These are phyloP conservation scores for Myochromella boudieri DNA, from an alignment of 768 basidiomycete species.

Conservation along the genomic window DNA sequence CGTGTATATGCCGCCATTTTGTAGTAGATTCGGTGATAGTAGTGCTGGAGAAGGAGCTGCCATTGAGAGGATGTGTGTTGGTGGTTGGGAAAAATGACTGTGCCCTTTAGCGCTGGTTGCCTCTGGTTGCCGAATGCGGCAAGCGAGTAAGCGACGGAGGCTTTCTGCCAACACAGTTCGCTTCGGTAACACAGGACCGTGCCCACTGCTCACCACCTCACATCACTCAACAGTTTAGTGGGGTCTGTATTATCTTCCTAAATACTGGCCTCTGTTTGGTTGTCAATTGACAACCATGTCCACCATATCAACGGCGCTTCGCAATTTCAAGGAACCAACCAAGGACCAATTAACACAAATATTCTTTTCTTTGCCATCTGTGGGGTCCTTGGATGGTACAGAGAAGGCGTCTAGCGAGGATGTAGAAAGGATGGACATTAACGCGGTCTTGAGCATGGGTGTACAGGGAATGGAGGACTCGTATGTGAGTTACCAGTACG, in stretches of 20 bases:
- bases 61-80: too few species aligned
- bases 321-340: conserved; percentile 90
- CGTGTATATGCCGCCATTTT: too few species aligned
- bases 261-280: background rate
- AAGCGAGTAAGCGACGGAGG: background rate
- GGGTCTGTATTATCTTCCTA: too few species aligned
- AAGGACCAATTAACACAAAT: conserved; percentile 83
- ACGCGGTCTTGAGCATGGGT: conserved; percentile 80
- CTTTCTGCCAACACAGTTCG: background rate
- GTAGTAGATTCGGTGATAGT: too few species aligned
- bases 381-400: conserved; percentile 22
- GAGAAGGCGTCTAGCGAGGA: conserved; percentile 34
- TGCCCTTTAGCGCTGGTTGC: background rate
- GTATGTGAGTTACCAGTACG: conserved; percentile 64
- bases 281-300: conserved; percentile 47
- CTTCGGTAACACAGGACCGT: background rate
- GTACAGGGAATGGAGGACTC: conserved; percentile 85
- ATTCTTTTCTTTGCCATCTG: conserved; percentile 82
- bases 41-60: too few species aligned
- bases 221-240: background rate
- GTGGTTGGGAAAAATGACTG: too few species aligned
- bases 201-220: background rate
- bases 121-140: background rate
- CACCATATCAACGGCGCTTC: conserved; percentile 83
- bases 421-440: conserved; percentile 80